Evolutionary conservation across 2,329 filamentous ascomycete genomes (phyloP), one percentile per base, ranked within the genome.

Genomic region (Hyphodiscus sp.): DNA sequence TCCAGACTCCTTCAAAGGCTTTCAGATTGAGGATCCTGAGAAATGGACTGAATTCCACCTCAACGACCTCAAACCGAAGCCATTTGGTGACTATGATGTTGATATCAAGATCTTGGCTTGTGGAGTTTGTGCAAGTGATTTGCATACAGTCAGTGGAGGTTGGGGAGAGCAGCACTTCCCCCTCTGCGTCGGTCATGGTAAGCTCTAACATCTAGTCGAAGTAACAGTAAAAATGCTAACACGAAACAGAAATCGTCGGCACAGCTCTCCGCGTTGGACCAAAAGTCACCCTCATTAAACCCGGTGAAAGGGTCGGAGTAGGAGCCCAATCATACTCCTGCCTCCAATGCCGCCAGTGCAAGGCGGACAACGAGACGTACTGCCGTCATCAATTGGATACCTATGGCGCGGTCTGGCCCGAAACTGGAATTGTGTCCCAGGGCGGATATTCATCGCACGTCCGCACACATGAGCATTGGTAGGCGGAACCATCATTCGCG

Each of bases 21-120:
- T 83, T 72, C 79, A 83, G 71, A 77, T 82, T 64, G 59, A 63
- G 29, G 61, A 63, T 47, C 62, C 66, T 1, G 55, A 61, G 30
- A 60, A 63, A 45, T 67, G 62, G 61, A 64, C 60, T 1, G 65
- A 67, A 13, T 67, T 68, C 53, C 62, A 66, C 44, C 64, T 66
- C 54, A 66, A 65, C 29, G 65, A 91, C 75, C 90, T 89, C 75
- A 80, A 84, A 63, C 83, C 91, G 54, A 94, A 95, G 75, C 87
- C 87, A 18, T 95, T 95, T 68, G 89, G 86, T 60, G 88, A 91
- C 68, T 80, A 89, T 71, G 90, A 96, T 68, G 82, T 96, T 64
- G 90, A 95, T 68, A 82, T 96, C 72, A 87, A 91, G 76, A 86
- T 96, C 65, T 84, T 91, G 61, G 85, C 81, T 67, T 92, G 88